These are phyloP conservation scores for Fomitopsis palustris DNA, from an alignment of 1,284 basidiomycete species.

Conservation along the genomic window DNA sequence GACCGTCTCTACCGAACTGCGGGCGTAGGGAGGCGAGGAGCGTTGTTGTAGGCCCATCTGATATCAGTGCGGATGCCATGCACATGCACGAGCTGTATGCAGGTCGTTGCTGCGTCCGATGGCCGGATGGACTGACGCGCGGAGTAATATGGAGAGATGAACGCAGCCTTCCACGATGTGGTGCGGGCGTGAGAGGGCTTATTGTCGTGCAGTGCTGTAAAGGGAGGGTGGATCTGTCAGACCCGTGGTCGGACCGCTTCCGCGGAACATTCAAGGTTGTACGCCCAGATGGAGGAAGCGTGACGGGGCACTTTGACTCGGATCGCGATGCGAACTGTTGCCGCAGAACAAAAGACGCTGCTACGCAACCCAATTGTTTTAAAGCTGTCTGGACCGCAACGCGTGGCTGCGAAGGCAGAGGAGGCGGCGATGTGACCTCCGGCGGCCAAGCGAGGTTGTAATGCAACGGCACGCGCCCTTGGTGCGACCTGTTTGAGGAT, in stretches of 20 bases:
- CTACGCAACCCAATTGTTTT: neutral
- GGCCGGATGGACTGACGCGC: neutral
- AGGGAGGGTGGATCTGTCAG: neutral
- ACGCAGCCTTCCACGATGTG: conserved; percentile 3
- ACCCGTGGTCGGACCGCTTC: neutral
- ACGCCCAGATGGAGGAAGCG: neutral
- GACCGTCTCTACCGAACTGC: neutral
- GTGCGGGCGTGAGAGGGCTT: neutral
- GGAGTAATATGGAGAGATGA: neutral
- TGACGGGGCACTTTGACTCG: neutral
- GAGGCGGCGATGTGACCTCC: neutral
- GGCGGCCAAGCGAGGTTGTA: neutral
- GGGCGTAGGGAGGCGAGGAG: neutral
- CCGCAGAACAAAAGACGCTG: neutral
- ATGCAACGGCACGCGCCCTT: neutral
- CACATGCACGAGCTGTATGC: neutral
- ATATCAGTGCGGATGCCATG: neutral
- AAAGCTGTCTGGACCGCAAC: neutral
- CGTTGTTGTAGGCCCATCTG: neutral
- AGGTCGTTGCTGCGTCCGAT: neutral
- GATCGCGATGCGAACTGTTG: neutral
- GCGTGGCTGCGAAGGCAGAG: neutral
- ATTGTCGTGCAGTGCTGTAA: neutral
- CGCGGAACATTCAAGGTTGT: neutral
- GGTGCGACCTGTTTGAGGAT: conserved; percentile 1